Evolutionary conservation across 2,329 filamentous ascomycete genomes (phyloP).

Genomic region (Cercospora canescens): DNA sequence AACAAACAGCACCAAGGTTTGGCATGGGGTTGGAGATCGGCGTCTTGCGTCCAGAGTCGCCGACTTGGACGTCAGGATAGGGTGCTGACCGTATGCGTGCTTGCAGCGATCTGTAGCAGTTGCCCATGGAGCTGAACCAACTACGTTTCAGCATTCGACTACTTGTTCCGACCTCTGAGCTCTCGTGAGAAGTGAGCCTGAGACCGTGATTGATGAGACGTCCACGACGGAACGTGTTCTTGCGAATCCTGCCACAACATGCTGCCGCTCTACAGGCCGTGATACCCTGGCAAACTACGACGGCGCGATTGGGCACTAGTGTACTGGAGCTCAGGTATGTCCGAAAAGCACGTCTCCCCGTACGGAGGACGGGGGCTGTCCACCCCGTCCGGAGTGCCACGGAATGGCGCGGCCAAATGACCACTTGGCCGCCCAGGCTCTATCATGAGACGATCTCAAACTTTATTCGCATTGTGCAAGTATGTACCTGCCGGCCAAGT

Average conservation of each 20-base stretch:
- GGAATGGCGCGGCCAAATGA: neutral
- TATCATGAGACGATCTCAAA: neutral
- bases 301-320: neutral
- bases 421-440: neutral
- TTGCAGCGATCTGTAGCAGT: slow-evolving; percentile 6
- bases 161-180: neutral
- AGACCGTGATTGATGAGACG: neutral
- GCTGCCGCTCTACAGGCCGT: neutral
- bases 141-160: neutral
- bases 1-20: neutral
- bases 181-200: neutral
- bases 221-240: neutral
- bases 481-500: neutral
- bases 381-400: neutral
- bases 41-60: neutral
- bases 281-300: neutral
- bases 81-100: slow-evolving; percentile 19
- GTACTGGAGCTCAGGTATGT: neutral
- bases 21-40: neutral
- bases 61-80: slow-evolving; percentile 18
- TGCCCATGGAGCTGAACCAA: neutral
- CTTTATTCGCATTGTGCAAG: neutral
- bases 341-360: neutral
- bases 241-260: neutral
- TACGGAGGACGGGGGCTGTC: neutral